Conservation (phyloP, 768 basidiomycete genomes). For the Omphalotus guepiniiformis region DNA sequence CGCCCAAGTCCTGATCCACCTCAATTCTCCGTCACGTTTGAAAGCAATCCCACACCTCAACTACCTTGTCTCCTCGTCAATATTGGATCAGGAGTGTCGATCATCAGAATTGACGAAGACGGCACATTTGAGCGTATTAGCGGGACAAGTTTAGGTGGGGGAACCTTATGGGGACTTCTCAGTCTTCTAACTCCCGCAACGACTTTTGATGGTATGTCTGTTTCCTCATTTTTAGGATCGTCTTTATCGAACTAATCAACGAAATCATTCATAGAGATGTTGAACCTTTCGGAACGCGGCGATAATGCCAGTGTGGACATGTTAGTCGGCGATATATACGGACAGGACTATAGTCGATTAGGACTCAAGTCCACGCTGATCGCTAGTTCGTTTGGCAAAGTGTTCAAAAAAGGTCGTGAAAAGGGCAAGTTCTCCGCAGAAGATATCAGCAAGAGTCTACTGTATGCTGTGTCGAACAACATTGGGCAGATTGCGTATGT, state of each 20-base stretch:
- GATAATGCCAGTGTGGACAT: conserved; percentile 95
- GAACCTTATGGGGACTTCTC: conserved; percentile 94
- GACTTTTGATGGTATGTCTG: conserved; percentile 85
- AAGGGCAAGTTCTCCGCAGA: conserved; percentile 81
- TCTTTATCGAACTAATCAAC: neutral
- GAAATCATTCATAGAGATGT: conserved; percentile 69
- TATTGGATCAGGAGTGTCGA: conserved; percentile 95
- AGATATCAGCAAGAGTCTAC: conserved; percentile 90
- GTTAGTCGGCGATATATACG: conserved; percentile 99
- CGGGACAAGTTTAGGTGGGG: conserved; percentile 95
- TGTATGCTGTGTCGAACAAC: conserved; percentile 98
- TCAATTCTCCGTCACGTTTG: conserved; percentile 83
- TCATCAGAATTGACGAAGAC: conserved; percentile 95
- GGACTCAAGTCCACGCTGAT: conserved; percentile 98
- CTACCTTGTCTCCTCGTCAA: conserved; percentile 96
- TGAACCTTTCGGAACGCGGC: conserved; percentile 87
- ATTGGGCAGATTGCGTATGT: conserved; percentile 99
- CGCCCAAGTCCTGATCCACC: conserved; percentile 92
- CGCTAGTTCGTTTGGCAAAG: conserved; percentile 97
- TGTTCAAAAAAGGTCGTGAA: conserved; percentile 85
- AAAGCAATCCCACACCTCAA: conserved; percentile 77
- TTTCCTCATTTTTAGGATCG: neutral
- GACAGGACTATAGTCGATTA: conserved; percentile 92
- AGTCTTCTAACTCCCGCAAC: conserved; percentile 93
- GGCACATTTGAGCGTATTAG: conserved; percentile 95